phyloP scores from a whole-genome alignment of 495 filamentous ascomycete species.

The Penicillium cosmopolitanum region DNA sequence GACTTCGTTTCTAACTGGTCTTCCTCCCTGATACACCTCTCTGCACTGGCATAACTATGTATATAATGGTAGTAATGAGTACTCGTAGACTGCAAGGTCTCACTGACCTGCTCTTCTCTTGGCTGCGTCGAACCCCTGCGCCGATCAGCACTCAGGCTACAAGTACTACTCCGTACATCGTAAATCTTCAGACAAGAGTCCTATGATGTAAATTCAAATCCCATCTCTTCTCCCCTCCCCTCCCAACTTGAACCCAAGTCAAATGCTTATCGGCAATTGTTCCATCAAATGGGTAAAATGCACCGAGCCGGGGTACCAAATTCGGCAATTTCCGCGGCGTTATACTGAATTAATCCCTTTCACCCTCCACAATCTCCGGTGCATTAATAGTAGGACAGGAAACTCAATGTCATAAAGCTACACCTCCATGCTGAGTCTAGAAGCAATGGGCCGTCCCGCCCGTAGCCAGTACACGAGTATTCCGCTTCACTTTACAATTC shows the following conservation, averaged over 20 bases:
- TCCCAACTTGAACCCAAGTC: too few relatives aligned
- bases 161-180: neutral
- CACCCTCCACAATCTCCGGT: neutral
- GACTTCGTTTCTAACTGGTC: neutral
- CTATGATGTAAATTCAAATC: neutral
- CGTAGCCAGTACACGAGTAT: neutral
- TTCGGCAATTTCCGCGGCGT: too few relatives aligned
- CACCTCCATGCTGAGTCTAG: neutral
- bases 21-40: too few relatives aligned
- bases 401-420: neutral
- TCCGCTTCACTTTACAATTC: neutral
- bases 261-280: too few relatives aligned
- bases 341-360: too few relatives aligned
- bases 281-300: too few relatives aligned
- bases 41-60: too few relatives aligned
- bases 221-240: too few relatives aligned
- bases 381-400: neutral
- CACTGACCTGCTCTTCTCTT: conserved; percentile 9
- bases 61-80: too few relatives aligned
- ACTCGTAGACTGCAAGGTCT: too few relatives aligned
- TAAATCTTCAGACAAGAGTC: neutral
- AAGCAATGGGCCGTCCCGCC: conserved; percentile 8
- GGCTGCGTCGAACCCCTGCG: conserved; percentile 27
- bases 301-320: too few relatives aligned
- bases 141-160: conserved; percentile 14